Base-by-base conservation (phyloP, 1,284 basidiomycete species). In the Boletus austroedulis region DNA sequence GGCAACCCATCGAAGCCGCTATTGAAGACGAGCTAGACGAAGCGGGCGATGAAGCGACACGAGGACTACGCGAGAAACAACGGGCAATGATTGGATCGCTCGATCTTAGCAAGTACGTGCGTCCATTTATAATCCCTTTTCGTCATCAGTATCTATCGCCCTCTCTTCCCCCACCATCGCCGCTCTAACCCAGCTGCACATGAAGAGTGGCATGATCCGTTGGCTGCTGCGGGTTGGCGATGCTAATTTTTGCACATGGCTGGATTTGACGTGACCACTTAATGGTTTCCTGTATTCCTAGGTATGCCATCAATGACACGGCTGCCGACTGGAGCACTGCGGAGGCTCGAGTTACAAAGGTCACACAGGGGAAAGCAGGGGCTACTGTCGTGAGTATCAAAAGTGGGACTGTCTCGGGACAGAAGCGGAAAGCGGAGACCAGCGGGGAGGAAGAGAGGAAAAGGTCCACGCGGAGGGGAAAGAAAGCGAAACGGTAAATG, bases 1-100 rank as follows among this genome's bases (percentile, higher is more conserved):
- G 81, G 82, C 75, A 80, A 65, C 81, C 83, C 1, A 78, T 88
- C 31, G 69, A 80, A 60, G 78, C 78, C 26, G 79, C 74, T 9
- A 75, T 89, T 19, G 80, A 82, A 58, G 82, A 82, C 10, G 89
- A 89, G 72, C 78, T 96, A 14, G 80, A 87, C 45, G 86, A 88
- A 60, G 93, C 88, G 2, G 90, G 89, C 0, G 80, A 81, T 59
- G 78, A 78, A 62, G 81, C 78, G 51, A 78, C 75, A 56, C 76
- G 75, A 55, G 73, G 80, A 55, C 72, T 82, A 60, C 73, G 79
- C 51, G 86, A 89, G 73, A 84, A 84, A 70, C 93, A 96, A 75
- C 80, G 87, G 23, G 90, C 90, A 73, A 84, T 96, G 80, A 87
- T 98, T 55, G 85, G 91, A 65, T 82, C 90, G 24, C 79, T 97